phyloP scores from a whole-genome alignment of 129 eudicot genomes.

The Helianthus tuberosus region DNA sequence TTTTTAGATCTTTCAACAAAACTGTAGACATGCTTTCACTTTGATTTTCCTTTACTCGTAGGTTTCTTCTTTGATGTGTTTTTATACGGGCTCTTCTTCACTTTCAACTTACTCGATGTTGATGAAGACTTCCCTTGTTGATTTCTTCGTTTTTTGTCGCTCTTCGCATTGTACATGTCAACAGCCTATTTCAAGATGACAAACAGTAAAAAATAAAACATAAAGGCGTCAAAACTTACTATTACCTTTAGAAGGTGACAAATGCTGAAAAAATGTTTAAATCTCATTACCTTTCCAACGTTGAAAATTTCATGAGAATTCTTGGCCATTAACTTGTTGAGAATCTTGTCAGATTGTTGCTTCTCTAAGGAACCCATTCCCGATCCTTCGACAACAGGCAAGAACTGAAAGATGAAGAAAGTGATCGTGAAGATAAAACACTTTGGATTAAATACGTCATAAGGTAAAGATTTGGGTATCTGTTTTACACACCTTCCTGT shows the following conservation, averaged over 20 bases:
- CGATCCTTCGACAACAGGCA: conserved; percentile 86
- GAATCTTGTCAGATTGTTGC: conserved; percentile 81
- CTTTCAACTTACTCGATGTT: conserved; percentile 58
- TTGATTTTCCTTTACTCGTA: conserved; percentile 62
- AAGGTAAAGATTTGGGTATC: not conserved
- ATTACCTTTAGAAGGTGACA: not conserved
- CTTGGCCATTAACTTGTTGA: conserved; percentile 77
- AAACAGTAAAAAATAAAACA: not conserved
- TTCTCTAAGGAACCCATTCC: conserved; percentile 87
- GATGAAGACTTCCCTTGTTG: conserved; percentile 58
- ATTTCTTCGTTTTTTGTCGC: conserved; percentile 66
- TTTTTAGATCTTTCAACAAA: not conserved
- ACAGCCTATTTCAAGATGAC: conserved; percentile 61
- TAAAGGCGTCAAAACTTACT: conserved; percentile 1
- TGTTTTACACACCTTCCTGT: conserved; percentile 68
- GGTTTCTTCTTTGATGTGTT: conserved; percentile 46
- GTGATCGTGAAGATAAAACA: conserved; percentile 7
- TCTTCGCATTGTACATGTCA: conserved; percentile 82
- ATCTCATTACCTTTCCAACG: conserved; percentile 67
- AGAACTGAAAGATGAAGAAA: conserved; percentile 49
- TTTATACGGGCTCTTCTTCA: conserved; percentile 72
- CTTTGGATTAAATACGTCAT: not conserved
- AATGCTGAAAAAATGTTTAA: not conserved
- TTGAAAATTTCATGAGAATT: conserved; percentile 74
- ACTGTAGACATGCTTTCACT: conserved; percentile 30